Base-by-base conservation (phyloP, 2,329 filamentous ascomycete genomes). In the Talaromyces amestolkiae region DNA sequence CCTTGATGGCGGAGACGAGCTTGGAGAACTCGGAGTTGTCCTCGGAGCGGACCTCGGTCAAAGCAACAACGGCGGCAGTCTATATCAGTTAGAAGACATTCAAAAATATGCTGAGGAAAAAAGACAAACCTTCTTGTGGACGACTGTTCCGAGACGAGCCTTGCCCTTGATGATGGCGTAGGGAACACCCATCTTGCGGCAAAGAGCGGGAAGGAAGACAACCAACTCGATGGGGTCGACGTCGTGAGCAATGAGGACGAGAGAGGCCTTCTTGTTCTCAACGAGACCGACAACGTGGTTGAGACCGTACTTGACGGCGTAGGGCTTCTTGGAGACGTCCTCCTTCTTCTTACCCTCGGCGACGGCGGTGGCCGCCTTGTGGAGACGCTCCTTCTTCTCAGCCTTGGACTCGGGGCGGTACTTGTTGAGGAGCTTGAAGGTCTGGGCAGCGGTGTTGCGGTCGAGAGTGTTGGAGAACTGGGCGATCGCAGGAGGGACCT, bases 341-440 rank as follows among this genome's bases (percentile, higher is more conserved):
- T 99, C 96, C 91, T 98, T 98, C 91, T 98, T 99, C 91, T 98
- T 97, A 83, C 96, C 95, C 84, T 98, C 93, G 81, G 93, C 89
- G 81, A 99, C 89, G 78, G 95, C 96, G 76, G 93, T 97, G 72
- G 96, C 95, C 89, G 99, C 95, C 88, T 97, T 93, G 82, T 91
- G 89, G 72, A 99, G 87, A 85, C 95, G 93, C 87, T 99, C 96
- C 90, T 98, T 99, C 92, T 99, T 99, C 90, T 98, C 94, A 76
- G 87, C 85, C 90, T 97, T 98, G 83, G 92, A 96, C 89, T 99
- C 95, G 74, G 95, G 95, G 77, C 94, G 93, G 91, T 99, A 99
- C 89, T 99, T 99, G 91, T 97, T 96, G 80, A 99, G 91, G 80
- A 99, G 90, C 89, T 98, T 98, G 88, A 99, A 95, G 72, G 92